A percentile compares a stretch with the other conserved stretches of the same genome.
These are phyloP conservation scores for button mushroom (Agaricus bisporus) DNA, from an alignment of 768 basidiomycete species.

Conservation along the genomic window DNA sequence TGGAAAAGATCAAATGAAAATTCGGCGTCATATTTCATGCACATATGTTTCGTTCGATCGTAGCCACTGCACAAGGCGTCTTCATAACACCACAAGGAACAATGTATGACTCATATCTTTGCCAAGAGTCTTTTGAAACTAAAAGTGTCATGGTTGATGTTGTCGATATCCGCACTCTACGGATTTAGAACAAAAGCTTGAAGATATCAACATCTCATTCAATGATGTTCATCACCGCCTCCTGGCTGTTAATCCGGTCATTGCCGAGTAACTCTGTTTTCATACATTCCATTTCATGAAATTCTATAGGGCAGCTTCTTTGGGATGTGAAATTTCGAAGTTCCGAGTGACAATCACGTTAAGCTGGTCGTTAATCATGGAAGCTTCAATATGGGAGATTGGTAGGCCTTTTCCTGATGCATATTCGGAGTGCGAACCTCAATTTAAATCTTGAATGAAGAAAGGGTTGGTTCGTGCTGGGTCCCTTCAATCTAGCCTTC, in stretches of 20 bases:
- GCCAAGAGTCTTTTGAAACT: not conserved
- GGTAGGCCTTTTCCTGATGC: constrained; percentile 2
- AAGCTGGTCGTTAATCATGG: constrained; percentile 2
- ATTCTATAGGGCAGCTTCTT: constrained; percentile 1
- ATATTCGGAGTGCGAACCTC: not conserved
- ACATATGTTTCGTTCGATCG: not conserved
- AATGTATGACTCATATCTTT: not conserved
- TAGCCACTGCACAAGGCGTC: not conserved
- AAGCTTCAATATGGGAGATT: constrained; percentile 1
- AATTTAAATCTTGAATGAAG: constrained; percentile 7
- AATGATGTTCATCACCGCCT: constrained; percentile 7
- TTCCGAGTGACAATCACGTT: constrained; percentile 6
- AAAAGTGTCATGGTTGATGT: not conserved
- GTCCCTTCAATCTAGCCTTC: not conserved
- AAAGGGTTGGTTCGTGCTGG: constrained; percentile 1
- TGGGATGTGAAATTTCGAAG: not conserved
- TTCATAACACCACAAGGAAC: not conserved
- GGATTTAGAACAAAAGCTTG: not conserved
- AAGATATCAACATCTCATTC: not conserved
- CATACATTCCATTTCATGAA: not conserved
- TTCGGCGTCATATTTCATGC: too few relatives aligned
- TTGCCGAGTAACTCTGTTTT: constrained; percentile 8
- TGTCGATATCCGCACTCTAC: not conserved
- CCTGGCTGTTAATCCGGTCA: not conserved
- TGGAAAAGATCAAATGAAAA: constrained; percentile 47